Conservation (phyloP, 176 grass and related monocot species). For the Chrysopogon serrulatus region DNA sequence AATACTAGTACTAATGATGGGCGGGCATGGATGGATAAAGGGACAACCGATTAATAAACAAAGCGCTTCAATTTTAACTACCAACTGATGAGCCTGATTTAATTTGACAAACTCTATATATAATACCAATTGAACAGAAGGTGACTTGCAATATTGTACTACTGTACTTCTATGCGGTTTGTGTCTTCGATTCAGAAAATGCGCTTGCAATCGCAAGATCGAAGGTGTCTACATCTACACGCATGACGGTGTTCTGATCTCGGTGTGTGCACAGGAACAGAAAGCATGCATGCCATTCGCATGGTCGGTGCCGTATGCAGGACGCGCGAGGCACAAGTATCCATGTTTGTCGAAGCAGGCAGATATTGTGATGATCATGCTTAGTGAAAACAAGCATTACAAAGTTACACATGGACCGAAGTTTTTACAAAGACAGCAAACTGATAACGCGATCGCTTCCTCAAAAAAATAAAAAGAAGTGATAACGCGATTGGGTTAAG, state of each 20-base stretch:
- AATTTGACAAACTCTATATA: not conserved
- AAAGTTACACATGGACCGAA: not conserved
- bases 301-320: conserved; percentile 19
- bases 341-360: conserved; percentile 5
- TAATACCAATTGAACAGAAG: not conserved
- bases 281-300: conserved; percentile 4
- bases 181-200: not conserved
- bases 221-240: not conserved
- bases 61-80: not conserved
- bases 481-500: not conserved
- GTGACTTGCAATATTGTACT: not conserved
- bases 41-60: not conserved
- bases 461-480: no score
- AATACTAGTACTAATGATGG: not conserved
- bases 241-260: not conserved
- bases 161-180: not conserved
- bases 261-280: not conserved
- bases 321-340: conserved; percentile 5
- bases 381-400: not conserved
- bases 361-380: not conserved
- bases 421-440: not conserved
- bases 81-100: not conserved
- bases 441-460: not conserved
- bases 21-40: not conserved
- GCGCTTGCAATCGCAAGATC: no score